Base-by-base conservation (phyloP, 805 yeast species). In the Allodekkera sacchari region DNA sequence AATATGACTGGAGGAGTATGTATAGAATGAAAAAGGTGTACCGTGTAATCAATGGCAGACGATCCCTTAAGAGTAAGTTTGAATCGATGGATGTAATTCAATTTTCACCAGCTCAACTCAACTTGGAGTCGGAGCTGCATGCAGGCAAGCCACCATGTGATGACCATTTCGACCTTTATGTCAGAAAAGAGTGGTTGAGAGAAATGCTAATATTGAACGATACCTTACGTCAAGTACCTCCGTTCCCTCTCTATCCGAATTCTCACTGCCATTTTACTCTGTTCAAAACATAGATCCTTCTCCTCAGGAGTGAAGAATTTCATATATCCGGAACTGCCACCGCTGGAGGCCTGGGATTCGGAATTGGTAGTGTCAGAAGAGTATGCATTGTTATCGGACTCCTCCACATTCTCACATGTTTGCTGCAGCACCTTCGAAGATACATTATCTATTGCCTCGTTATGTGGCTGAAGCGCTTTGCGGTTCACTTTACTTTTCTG, bases 161-260 rank as follows among this genome's bases (percentile, higher is more conserved):
- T n/a, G n/a, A n/a, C n/a, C n/a, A n/a, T n/a, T n/a, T n/a, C n/a
- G n/a, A n/a, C n/a, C n/a, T n/a, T n/a, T n/a, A n/a, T n/a, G n/a
- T n/a, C n/a, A n/a, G n/a, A n/a, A n/a, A n/a, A n/a, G n/a, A 12
- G 11, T 12, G 28, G 14, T 14, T 10, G 19, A 18, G 10, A 15
- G 24, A 13, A n/a, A 14, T 16, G 5, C 19, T 5, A 21, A 28
- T 13, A 17, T n/a, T 22, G 10, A 18, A 20, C 6, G 26, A 16
- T 11, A 13, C 12, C 6, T 25, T 32, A 27, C 15, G 18, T 27
- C n/a, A 18, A 28, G 15, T 22, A 27, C 18, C 31, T 30, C 31
- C 47, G 37, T 29, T 59, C 63, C 25, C 59, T 46, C 27, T 59
- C 62, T n/a, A 59, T 45, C 22, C 63, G 37, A 10, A 52, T 41